Evolutionary conservation across 2,329 filamentous ascomycete genomes (phyloP).

Genomic region (Hypoxylon sp.): DNA sequence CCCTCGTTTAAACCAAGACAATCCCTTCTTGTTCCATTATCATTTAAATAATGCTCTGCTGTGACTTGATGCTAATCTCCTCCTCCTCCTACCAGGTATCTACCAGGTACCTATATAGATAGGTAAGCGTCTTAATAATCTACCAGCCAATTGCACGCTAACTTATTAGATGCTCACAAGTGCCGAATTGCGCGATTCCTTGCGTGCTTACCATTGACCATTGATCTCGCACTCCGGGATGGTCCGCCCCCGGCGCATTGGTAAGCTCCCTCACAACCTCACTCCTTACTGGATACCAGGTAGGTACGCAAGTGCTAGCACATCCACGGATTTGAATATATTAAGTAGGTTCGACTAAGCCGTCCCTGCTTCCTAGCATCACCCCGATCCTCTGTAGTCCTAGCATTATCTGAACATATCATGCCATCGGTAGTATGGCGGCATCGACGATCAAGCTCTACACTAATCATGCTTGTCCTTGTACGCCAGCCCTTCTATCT

Average conservation of each 20-base stretch:
- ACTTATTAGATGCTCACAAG: background rate
- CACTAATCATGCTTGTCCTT: constrained; percentile 50
- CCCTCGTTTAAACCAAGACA: too few relatives aligned
- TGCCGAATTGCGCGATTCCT: constrained; percentile 16
- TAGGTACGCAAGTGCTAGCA: too few relatives aligned
- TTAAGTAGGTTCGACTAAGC: background rate
- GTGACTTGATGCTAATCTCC: too few relatives aligned
- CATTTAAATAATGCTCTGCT: too few relatives aligned
- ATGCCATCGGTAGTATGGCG: constrained; percentile 39
- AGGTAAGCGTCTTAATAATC: background rate
- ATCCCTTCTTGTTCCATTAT: too few relatives aligned
- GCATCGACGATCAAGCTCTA: constrained; percentile 48
- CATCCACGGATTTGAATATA: constrained; percentile 1
- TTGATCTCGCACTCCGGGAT: background rate
- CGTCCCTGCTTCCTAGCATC: background rate
- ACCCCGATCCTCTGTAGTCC: background rate
- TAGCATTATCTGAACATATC: background rate
- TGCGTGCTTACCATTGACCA: constrained; percentile 15
- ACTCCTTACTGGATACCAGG: background rate
- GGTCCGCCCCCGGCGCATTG: constrained; percentile 32
- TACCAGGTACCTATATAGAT: background rate
- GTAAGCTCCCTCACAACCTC: constrained; percentile 17
- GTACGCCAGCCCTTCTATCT: constrained; percentile 38
- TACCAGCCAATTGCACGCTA: background rate
- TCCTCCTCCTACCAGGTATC: too few relatives aligned